phyloP scores from a whole-genome alignment of 129 eudicot species.

The Pulicaria dysenterica region DNA sequence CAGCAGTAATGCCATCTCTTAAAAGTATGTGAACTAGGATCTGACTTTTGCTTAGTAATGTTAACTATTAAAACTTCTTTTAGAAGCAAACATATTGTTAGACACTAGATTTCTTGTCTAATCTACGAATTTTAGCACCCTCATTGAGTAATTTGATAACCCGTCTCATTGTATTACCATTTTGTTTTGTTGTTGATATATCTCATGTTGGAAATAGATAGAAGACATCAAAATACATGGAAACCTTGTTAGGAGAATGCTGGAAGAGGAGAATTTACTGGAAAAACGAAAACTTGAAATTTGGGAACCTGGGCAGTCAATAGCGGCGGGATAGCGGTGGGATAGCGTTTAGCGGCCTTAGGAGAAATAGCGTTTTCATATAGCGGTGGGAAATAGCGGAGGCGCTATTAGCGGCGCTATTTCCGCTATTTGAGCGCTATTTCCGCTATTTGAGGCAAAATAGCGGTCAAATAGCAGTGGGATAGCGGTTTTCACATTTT shows the following conservation, averaged over 20 bases:
- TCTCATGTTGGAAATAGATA: not conserved
- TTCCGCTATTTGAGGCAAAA: too few species aligned
- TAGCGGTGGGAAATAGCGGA: too few species aligned
- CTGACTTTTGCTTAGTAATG: not conserved
- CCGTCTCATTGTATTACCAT: not conserved
- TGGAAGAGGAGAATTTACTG: not conserved
- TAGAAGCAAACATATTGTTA: not conserved
- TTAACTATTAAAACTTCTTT: not conserved
- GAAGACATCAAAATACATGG: not conserved
- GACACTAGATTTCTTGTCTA: not conserved
- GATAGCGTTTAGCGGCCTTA: too few species aligned
- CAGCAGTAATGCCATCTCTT: not conserved
- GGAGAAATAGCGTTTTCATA: too few species aligned
- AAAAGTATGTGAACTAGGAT: not conserved
- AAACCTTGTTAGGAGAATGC: not conserved
- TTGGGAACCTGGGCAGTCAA: too few species aligned
- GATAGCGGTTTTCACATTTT: too few species aligned
- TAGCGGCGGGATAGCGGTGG: too few species aligned
- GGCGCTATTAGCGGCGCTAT: too few species aligned
- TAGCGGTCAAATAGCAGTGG: too few species aligned
- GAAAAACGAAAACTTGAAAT: not conserved
- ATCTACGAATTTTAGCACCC: constrained; percentile 3
- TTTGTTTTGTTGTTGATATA: not conserved
- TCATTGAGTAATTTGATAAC: not conserved
- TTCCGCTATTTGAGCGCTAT: too few species aligned